Base-by-base conservation (phyloP, 2,329 filamentous ascomycete species). In the Aplosporella prunicola region DNA sequence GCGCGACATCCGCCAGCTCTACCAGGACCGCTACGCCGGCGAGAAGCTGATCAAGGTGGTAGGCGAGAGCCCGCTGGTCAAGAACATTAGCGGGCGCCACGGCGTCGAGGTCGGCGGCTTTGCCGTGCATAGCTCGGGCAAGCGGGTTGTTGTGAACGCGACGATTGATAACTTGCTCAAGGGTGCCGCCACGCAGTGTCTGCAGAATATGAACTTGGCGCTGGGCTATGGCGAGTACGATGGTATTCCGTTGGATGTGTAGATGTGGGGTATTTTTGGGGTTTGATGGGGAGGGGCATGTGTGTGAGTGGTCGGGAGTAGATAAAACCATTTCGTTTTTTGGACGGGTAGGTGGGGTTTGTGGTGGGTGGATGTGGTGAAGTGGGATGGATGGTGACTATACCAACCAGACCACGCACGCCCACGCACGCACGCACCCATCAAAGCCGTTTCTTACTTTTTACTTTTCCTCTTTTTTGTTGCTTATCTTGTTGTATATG, bases 121-220 rank as follows among this genome's bases (percentile, higher is more conserved):
- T 53, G 87, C 85, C n/a, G 86, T 95, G 25, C 82, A 95, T 64
- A 85, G 76, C 49, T 78, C 76, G 15, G 89, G 89, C 41, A 91
- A 87, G 74, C 74, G 91, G 35, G 88, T 93, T 0, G 89, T 96
- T n/a, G 76, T 96, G 45, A 93, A 88, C 56, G 84, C 82, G 13
- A 93, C 84, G 3, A 94, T 95, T 52, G 88, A 95, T 63, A 94
- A 95, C 63, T 66, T 95, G 48, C 71, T 91, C 51, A 95, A 95
- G 75, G 88, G 88, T 43, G 88, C 88, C 37, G 84, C 84, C 5
- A 94, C 88, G 9, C 88, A 94, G 61, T 94, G 87, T 66, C 64
- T 94, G 59, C 88, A 93, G 70, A 93, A 93, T 63, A 91, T 93
- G 84, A 93, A 93, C 62, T 69, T 93, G 41, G 81, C 84, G n/a